Base-by-base conservation (phyloP, 495 filamentous ascomycete genomes). In the Podospora didyma region DNA sequence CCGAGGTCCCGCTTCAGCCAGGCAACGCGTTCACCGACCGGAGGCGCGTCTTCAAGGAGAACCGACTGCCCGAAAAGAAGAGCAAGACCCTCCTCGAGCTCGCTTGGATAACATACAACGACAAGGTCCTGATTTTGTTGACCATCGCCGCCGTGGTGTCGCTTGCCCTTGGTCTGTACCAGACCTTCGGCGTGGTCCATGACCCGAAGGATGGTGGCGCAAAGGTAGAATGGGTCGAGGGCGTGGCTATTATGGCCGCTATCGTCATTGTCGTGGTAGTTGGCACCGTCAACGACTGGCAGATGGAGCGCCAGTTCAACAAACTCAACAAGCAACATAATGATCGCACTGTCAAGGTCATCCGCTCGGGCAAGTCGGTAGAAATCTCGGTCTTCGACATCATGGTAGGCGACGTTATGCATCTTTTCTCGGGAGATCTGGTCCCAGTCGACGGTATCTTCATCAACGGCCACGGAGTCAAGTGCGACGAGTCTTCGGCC, bases 91-190 rank as follows among this genome's bases (percentile, higher is more conserved):
- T 95, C 51, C 77, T 87, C 61, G 75, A 85, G 57, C 64, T 93
- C 23, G 85, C 91, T 49, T 95, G 89, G 89, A 85, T 86, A 59
- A 89, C 89, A 12, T 92, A 90, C 69, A 90, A 93, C 62, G 90
- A 95, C 71, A 90, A 90, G 59, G 86, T 95, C 23, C 74, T 95
- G 51, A 88, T 93, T 22, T 71, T 90, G 26, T 72, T 91, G 51
- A 88, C 86, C 6, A 76, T 82, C 26, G 89, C 88, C 10, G 89
- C 87, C 16, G 69, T 90, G 24, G 75, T 91, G 10, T 89, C 86
- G 9, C 74, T 91, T 35, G 86, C 81, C 23, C 73, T 91, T 34
- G 89, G 88, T n/a, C 74, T 91, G n/a, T 91, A 91, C 62, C 84
- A 89, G 73, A 79, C 79, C 6, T 73, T 82, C 51, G 75, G 77